Conservation (phyloP, 371 early-diverging fungal species). For the Mucor saturninus region DNA sequence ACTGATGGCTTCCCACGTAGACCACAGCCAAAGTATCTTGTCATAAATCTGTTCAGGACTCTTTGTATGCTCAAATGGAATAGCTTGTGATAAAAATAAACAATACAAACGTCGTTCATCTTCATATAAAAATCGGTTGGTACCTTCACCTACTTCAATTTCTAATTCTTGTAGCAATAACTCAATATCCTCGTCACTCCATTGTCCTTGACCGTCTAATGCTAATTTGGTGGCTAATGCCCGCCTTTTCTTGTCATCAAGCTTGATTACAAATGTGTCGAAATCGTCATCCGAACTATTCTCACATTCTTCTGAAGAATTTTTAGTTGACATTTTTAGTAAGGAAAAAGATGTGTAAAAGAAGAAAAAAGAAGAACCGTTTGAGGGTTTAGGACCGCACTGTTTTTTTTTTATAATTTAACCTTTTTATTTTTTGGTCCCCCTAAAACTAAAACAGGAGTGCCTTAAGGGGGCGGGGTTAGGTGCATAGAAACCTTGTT, state of each 20-base stretch:
- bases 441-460: too few relatives aligned
- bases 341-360: not conserved
- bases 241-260: not conserved
- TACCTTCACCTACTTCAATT: conserved; percentile 25
- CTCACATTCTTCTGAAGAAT: not conserved
- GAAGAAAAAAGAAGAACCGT: not conserved
- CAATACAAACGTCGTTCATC: conserved; percentile 16
- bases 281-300: not conserved
- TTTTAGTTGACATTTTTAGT: not conserved
- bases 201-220: not conserved
- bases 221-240: conserved; percentile 5
- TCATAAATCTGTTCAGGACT: conserved; percentile 12
- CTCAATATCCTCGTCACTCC: conserved; percentile 21
- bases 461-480: not conserved
- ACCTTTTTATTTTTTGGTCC: too few relatives aligned
- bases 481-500: too few relatives aligned
- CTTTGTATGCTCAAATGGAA: conserved; percentile 5
- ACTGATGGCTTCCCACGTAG: conserved; percentile 27
- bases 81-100: conserved; percentile 4
- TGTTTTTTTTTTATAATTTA: too few relatives aligned
- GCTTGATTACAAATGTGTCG: not conserved
- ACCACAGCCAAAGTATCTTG: conserved; percentile 28
- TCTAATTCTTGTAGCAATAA: conserved; percentile 17
- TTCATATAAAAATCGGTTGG: conserved; percentile 24
- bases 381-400: too few relatives aligned